Conservation (phyloP, 768 basidiomycete genomes). For the Auricularia sp. region DNA sequence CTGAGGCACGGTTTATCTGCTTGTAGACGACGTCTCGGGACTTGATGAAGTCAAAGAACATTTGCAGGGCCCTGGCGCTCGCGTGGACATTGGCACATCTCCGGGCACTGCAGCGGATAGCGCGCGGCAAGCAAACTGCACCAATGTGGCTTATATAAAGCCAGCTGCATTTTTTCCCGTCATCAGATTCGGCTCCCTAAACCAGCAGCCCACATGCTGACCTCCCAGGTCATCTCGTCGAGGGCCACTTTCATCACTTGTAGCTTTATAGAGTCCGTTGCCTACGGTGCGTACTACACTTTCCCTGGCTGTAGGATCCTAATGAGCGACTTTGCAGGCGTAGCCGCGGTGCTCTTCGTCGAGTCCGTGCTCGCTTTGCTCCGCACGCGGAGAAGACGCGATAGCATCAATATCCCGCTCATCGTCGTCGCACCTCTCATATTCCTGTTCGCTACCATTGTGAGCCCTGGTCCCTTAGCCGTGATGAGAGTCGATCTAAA, state of each 20-base stretch:
- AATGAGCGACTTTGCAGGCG: not conserved
- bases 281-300: not conserved
- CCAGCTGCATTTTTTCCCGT: not conserved
- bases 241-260: not conserved
- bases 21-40: too few relatives aligned
- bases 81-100: too few relatives aligned
- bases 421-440: not conserved
- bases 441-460: not conserved
- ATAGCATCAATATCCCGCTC: not conserved
- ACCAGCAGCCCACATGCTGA: not conserved
- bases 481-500: not conserved
- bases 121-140: too few relatives aligned
- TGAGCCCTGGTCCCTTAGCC: not conserved
- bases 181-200: not conserved
- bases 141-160: not conserved
- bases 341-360: not conserved
- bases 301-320: not conserved
- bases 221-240: not conserved
- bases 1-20: too few relatives aligned
- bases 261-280: not conserved
- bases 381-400: not conserved
- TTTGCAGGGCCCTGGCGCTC: too few relatives aligned
- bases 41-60: too few relatives aligned
- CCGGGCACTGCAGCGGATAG: too few relatives aligned
- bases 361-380: not conserved